phyloP scores from a whole-genome alignment of 169 alveolate genomes.

The Plasmodium gonderi region DNA sequence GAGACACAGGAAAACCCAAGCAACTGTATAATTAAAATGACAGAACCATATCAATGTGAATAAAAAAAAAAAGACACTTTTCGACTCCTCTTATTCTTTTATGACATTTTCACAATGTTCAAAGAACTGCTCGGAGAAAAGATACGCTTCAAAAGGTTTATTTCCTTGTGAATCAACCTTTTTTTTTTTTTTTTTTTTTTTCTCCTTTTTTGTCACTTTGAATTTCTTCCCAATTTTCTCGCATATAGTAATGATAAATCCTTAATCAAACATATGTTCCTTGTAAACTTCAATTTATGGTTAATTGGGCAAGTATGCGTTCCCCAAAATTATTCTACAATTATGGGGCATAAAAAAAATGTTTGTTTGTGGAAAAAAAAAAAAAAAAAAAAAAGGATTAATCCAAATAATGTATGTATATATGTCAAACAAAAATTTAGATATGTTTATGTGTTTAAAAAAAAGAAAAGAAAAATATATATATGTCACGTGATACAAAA shows the following conservation, averaged over 20 bases:
- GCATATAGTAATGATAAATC: neutral
- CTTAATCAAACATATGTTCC: neutral
- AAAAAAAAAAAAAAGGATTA: neutral
- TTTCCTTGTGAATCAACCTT: neutral
- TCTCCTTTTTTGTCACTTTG: neutral
- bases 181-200: neutral
- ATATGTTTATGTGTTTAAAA: constrained; percentile 10
- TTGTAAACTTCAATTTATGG: neutral
- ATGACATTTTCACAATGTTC: neutral
- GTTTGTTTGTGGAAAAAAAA: neutral
- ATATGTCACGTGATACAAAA: neutral
- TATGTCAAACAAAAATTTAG: neutral
- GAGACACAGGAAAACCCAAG: too few relatives aligned
- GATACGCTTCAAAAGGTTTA: neutral
- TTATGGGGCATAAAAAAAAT: neutral
- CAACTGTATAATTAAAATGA: neutral
- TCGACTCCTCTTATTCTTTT: neutral
- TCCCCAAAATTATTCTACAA: neutral
- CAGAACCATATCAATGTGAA: neutral
- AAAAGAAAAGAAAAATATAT: constrained; percentile 1
- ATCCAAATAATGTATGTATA: constrained; percentile 5
- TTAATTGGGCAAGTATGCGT: neutral
- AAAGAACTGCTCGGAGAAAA: too few relatives aligned
- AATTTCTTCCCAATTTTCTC: neutral
- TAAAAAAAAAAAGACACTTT: neutral